A percentile compares a stretch with the other conserved stretches of the same genome.
Conservation (phyloP, 2,329 filamentous ascomycete species). For the Penicillium sp. region DNA sequence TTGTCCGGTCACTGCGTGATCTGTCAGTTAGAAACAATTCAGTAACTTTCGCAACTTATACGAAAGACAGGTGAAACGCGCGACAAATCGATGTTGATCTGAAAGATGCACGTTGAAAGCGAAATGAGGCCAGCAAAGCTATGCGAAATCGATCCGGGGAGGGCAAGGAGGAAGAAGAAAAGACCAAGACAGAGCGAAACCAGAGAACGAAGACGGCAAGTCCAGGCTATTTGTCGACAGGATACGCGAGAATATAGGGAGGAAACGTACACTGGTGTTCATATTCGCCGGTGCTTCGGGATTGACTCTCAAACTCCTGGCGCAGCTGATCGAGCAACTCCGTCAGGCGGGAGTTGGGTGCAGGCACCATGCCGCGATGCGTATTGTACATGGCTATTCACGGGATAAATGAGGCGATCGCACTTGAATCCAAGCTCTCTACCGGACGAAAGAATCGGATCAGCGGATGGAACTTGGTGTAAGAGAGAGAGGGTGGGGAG, state of each 20-base stretch:
- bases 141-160: slow-evolving; percentile 2
- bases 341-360: slow-evolving; percentile 68
- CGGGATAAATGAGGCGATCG: background rate
- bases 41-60: slow-evolving; percentile 14
- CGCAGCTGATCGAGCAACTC: slow-evolving; percentile 90
- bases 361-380: slow-evolving; percentile 73
- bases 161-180: background rate
- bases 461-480: slow-evolving; percentile 12
- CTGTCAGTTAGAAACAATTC: slow-evolving; percentile 26
- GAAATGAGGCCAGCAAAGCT: background rate
- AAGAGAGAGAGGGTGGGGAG: slow-evolving; percentile 2
- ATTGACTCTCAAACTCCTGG: slow-evolving; percentile 81
- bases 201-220: too few relatives aligned
- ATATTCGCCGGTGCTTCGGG: slow-evolving; percentile 74
- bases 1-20: slow-evolving; percentile 68
- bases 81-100: slow-evolving; percentile 7
- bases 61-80: slow-evolving; percentile 6
- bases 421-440: background rate
- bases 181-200: too few relatives aligned
- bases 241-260: too few relatives aligned
- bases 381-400: slow-evolving; percentile 66
- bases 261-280: slow-evolving; percentile 81
- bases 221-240: too few relatives aligned
- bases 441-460: slow-evolving; percentile 1
- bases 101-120: slow-evolving; percentile 4